Evolutionary conservation across 495 filamentous ascomycete species (phyloP), one percentile per base, ranked within the genome.

Genomic region (Hapsidospora chrysogenum): DNA sequence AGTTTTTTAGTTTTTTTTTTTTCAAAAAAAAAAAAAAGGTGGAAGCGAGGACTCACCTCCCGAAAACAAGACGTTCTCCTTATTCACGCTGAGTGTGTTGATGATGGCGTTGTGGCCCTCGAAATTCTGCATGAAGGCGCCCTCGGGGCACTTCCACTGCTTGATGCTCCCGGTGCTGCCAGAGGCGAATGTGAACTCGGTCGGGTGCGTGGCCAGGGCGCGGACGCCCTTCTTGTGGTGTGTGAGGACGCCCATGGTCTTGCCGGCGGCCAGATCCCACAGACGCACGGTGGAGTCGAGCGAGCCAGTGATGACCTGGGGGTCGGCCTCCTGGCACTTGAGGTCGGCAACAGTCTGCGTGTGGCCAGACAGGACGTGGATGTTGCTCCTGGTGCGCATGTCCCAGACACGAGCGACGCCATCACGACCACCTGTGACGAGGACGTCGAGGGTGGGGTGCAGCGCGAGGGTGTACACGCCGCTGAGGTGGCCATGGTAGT

Each of bases 71-170:
- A 96, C 81, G 46, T 93, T 85, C 49, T 94, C 83, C 41, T 93
- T 82, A 52, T 99, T 99, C 22, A 84, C 82, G 22, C 78, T 61
- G n/a, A 99, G 55, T 0, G 83, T 84, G 53, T 99, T 99, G 61
- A 96, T 89, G 53, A 99, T 83, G 30, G 83, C 70, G 45, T 95
- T 94, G 42, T 94, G 86, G 26, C 86, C 86, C 28, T 95, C 86
- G 49, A 95, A 99, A 57, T 96, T 96, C 59, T 94, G 85, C 92
- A 99, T 99, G 53, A 99, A 94, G 20, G 80, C 85, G 25, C 87
- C 92, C 56, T 94, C 87, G 13, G 92, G 92, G 47, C 85, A 96
- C 54, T 96, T 96, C 87, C 89, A 99, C 55, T 96, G 92, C 65
- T 99, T 99, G 61, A 99, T 99, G 53, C 78, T 83, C 17, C 78